Percentiles rank a stretch among this genome's conserved stretches.
Conservation (phyloP, 306 rosid species). For the Trifolium fragiferum region DNA sequence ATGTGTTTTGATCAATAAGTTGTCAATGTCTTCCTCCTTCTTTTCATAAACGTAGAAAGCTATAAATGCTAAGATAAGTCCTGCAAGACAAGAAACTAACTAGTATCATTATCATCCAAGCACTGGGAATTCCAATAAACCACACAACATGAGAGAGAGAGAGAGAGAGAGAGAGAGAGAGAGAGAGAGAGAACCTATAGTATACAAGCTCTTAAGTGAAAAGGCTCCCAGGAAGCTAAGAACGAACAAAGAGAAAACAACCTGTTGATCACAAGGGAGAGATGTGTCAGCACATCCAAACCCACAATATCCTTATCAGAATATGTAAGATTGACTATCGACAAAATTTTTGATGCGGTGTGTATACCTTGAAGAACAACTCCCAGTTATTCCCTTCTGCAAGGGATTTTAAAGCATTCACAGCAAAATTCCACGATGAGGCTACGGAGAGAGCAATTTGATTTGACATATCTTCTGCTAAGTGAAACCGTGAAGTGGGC, state of each 20-base stretch:
- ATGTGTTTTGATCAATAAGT: constrained; percentile 47
- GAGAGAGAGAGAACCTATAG: constrained; percentile 64
- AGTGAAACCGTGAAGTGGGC: constrained; percentile 68
- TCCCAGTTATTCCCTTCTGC: constrained; percentile 69
- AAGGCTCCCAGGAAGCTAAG: constrained; percentile 77
- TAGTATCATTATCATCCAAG: constrained; percentile 20
- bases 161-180: constrained; percentile 43
- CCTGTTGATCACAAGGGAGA: constrained; percentile 61
- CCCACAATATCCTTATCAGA: background rate
- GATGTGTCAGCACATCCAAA: constrained; percentile 30
- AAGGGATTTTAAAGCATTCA: constrained; percentile 67
- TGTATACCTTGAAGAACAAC: constrained; percentile 71
- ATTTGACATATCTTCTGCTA: constrained; percentile 74
- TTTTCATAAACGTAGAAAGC: constrained; percentile 76
- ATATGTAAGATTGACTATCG: constrained; percentile 12
- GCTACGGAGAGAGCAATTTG: constrained; percentile 57
- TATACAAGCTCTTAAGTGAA: constrained; percentile 66
- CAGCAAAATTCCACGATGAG: constrained; percentile 74
- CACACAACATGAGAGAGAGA: constrained; percentile 34
- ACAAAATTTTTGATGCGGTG: constrained; percentile 13
- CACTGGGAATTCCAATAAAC: background rate
- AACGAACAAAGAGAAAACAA: constrained; percentile 62
- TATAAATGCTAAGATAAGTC: constrained; percentile 60
- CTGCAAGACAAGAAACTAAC: constrained; percentile 52
- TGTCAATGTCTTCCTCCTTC: constrained; percentile 81